A percentile compares a stretch with the other conserved stretches of the same genome.
phyloP scores from a whole-genome alignment of 2,329 filamentous ascomycete genomes.

The Penicillium sp. region DNA sequence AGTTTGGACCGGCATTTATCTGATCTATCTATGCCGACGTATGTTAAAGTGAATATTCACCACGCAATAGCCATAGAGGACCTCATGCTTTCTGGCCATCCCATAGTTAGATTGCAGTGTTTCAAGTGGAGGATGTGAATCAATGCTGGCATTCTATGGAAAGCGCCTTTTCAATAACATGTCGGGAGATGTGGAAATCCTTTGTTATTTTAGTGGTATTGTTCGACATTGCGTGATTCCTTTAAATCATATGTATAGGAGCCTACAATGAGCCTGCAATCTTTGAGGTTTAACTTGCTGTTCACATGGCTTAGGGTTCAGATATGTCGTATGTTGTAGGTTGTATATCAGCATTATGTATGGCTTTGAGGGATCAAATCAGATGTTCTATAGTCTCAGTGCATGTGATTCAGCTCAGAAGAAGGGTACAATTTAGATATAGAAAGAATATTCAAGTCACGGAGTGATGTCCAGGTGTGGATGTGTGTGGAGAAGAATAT shows the following conservation, averaged over 20 bases:
- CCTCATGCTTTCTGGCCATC: not conserved
- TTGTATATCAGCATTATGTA: not conserved
- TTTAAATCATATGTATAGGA: not conserved
- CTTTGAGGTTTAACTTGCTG: not conserved
- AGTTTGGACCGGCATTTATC: not conserved
- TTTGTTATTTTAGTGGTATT: not conserved
- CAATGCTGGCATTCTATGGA: not conserved
- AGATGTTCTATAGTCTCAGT: not conserved
- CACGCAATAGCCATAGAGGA: not conserved
- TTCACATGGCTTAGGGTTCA: not conserved
- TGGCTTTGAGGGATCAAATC: not conserved
- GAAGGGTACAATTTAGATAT: not conserved
- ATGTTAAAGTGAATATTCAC: not conserved
- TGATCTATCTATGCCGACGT: not conserved
- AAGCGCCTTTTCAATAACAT: not conserved
- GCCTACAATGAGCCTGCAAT: not conserved
- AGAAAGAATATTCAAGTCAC: not conserved
- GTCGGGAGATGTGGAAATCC: not conserved
- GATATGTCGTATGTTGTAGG: not conserved
- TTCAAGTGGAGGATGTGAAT: not conserved
- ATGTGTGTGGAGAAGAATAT: not conserved
- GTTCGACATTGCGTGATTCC: not conserved
- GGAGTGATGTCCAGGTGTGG: not conserved
- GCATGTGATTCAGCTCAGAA: not conserved
- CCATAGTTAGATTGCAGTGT: not conserved